Evolutionary conservation across 2,329 filamentous ascomycete species (phyloP).

Genomic region (Aspergillus puulaauensis): DNA sequence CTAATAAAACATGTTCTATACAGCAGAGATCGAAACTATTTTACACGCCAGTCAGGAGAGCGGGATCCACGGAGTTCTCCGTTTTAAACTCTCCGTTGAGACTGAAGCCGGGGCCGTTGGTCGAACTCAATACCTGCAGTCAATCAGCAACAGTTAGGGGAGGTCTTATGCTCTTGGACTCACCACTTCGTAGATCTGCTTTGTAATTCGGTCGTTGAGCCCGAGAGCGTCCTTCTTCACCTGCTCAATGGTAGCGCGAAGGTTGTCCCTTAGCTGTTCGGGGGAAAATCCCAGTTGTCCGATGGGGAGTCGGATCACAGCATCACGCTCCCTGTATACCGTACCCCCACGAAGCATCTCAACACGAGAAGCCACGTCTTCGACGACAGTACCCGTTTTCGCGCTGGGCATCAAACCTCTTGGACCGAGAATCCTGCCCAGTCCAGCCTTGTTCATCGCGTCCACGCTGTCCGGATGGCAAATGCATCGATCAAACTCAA

Average conservation of each 20-base stretch:
- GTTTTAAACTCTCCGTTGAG: constrained; percentile 76
- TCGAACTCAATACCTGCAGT: constrained; percentile 75
- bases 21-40: constrained; percentile 36
- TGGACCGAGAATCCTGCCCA: constrained; percentile 83
- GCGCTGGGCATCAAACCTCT: constrained; percentile 87
- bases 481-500: constrained; percentile 86
- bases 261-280: constrained; percentile 79
- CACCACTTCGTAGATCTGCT: constrained; percentile 72
- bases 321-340: constrained; percentile 81
- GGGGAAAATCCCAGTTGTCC: constrained; percentile 88
- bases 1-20: constrained; percentile 46
- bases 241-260: constrained; percentile 72
- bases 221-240: constrained; percentile 74
- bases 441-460: constrained; percentile 75
- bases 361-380: constrained; percentile 72
- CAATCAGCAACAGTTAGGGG: constrained; percentile 10
- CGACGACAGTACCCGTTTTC: constrained; percentile 86
- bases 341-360: constrained; percentile 79
- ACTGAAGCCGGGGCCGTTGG: constrained; percentile 81
- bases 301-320: constrained; percentile 84
- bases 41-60: constrained; percentile 46
- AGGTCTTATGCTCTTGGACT: constrained; percentile 26
- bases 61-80: constrained; percentile 56
- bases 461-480: constrained; percentile 77
- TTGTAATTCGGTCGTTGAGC: constrained; percentile 64